phyloP scores from a whole-genome alignment of 306 rosid genomes.

The Arachis hypogaea region DNA sequence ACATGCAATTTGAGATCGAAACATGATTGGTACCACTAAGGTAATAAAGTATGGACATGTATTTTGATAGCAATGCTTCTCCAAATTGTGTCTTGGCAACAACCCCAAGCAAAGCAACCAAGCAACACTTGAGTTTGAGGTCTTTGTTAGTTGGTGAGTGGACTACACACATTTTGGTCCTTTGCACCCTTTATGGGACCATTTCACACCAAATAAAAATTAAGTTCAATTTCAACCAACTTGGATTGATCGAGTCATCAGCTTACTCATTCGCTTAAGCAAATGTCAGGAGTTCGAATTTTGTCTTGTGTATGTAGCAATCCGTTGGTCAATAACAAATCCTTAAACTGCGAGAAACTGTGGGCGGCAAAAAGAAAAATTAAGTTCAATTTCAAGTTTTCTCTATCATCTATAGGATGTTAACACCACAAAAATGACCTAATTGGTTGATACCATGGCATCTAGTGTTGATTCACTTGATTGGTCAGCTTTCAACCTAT shows the following conservation, averaged over 20 bases:
- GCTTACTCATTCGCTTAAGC: no score
- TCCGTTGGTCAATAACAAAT: no score
- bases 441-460: no score
- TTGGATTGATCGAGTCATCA: no score
- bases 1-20: no score
- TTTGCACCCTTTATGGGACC: background rate
- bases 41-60: slow-evolving; percentile 1
- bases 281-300: no score
- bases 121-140: background rate
- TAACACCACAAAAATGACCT: background rate
- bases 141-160: background rate
- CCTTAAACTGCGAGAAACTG: no score
- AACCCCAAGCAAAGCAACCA: slow-evolving; percentile 22
- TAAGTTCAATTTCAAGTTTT: background rate
- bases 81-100: slow-evolving; percentile 39
- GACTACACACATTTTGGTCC: slow-evolving; percentile 19
- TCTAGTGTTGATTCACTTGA: no score
- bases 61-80: slow-evolving; percentile 43
- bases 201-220: background rate
- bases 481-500: no score
- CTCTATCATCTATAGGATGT: no score
- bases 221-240: background rate
- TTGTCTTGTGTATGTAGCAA: no score
- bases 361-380: no score
- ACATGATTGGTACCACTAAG: background rate